phyloP scores from a whole-genome alignment of 129 eudicot species.

The Saposhnikovia divaricata region DNA sequence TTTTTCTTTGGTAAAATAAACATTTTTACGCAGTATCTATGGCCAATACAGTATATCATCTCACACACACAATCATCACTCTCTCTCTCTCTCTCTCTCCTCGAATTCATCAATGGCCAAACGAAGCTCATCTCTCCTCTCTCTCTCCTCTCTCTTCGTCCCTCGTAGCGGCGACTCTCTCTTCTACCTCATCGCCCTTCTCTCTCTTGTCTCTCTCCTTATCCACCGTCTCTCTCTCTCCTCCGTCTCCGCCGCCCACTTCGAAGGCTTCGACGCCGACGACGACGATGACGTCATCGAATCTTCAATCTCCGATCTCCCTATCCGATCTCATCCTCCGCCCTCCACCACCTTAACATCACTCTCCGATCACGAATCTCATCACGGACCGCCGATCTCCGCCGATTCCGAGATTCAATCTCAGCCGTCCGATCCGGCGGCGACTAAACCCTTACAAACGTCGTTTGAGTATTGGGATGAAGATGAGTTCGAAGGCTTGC shows the following conservation, averaged over 20 bases:
- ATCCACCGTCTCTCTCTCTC: slow-evolving; percentile 42
- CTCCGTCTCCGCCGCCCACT: slow-evolving; percentile 43
- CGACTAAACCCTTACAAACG: slow-evolving; percentile 22
- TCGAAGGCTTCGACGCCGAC: slow-evolving; percentile 84
- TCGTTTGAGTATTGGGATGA: slow-evolving; percentile 88
- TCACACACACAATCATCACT: neutral
- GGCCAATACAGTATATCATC: too few species aligned
- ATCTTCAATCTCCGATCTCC: slow-evolving; percentile 36
- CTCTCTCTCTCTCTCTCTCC: slow-evolving; percentile 8
- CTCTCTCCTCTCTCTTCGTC: slow-evolving; percentile 34
- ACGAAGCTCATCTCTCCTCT: slow-evolving; percentile 26
- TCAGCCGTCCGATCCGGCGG: slow-evolving; percentile 25
- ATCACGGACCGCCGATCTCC: slow-evolving; percentile 34
- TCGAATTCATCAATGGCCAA: slow-evolving; percentile 35
- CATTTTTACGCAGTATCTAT: too few species aligned
- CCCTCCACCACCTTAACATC: slow-evolving; percentile 53
- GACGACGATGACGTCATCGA: slow-evolving; percentile 36
- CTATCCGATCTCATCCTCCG: slow-evolving; percentile 38
- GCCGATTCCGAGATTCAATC: slow-evolving; percentile 24
- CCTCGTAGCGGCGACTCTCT: slow-evolving; percentile 45
- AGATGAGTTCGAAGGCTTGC: slow-evolving; percentile 94
- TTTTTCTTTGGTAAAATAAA: too few species aligned
- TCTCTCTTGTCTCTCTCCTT: slow-evolving; percentile 58
- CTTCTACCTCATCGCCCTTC: slow-evolving; percentile 41
- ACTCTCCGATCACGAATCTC: slow-evolving; percentile 50